A percentile compares a stretch with the other conserved stretches of the same genome.
These are phyloP conservation scores for Myriosclerotinia duriaeana DNA, from an alignment of 2,329 filamentous ascomycete species.

Conservation along the genomic window DNA sequence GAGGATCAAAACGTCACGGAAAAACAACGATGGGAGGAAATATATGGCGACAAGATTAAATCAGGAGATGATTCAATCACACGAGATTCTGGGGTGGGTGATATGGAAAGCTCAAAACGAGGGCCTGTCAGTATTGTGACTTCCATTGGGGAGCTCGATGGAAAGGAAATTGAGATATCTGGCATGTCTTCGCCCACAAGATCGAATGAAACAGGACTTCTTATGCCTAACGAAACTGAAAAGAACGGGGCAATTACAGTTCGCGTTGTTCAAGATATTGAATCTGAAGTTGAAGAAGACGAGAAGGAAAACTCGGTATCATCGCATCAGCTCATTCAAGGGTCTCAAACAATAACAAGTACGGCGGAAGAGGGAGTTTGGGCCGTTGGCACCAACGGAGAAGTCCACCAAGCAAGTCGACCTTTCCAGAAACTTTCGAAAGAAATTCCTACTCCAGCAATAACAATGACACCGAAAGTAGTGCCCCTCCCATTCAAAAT, in stretches of 20 bases:
- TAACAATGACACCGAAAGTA: slow-evolving; percentile 52
- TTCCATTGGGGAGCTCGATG: slow-evolving; percentile 42
- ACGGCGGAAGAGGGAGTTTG: slow-evolving; percentile 40
- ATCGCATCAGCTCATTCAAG: slow-evolving; percentile 46
- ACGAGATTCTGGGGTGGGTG: slow-evolving; percentile 41
- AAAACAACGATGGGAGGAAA: slow-evolving; percentile 70
- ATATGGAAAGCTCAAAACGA: slow-evolving; percentile 50
- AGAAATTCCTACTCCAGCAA: slow-evolving; percentile 37
- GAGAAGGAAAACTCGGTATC: slow-evolving; percentile 34
- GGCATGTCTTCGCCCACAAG: slow-evolving; percentile 40
- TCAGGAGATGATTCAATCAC: slow-evolving; percentile 27
- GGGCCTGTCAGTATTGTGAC: slow-evolving; percentile 32
- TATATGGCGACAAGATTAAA: slow-evolving; percentile 63
- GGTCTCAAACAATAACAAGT: slow-evolving; percentile 33
- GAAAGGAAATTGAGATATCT: slow-evolving; percentile 56
- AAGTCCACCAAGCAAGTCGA: slow-evolving; percentile 38
- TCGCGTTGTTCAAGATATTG: slow-evolving; percentile 36
- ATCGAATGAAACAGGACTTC: slow-evolving; percentile 44
- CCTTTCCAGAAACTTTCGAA: slow-evolving; percentile 37
- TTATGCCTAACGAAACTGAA: slow-evolving; percentile 45
- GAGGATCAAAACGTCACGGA: slow-evolving; percentile 63
- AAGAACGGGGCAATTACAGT: slow-evolving; percentile 38
- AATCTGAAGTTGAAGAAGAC: slow-evolving; percentile 54
- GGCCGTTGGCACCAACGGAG: slow-evolving; percentile 40
- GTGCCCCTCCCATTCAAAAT: slow-evolving; percentile 66